These are phyloP conservation scores for Austroboletus olivaceoglutinosus DNA, from an alignment of 1,284 basidiomycete species.

Conservation along the genomic window DNA sequence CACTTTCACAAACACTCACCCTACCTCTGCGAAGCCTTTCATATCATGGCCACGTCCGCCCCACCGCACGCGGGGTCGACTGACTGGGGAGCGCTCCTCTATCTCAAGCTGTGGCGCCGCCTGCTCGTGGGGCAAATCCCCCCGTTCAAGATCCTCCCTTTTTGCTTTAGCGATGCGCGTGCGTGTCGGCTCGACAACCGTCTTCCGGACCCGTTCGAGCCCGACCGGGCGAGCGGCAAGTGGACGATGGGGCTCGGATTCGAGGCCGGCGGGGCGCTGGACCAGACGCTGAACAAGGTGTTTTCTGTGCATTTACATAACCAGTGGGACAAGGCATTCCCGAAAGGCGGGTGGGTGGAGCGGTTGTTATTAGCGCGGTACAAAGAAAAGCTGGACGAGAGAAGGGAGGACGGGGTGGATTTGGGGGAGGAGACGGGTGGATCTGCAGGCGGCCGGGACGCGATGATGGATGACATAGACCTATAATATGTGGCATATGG, in stretches of 20 bases:
- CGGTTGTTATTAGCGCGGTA: slow-evolving; percentile 67
- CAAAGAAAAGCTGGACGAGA: slow-evolving; percentile 40
- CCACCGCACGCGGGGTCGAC: slow-evolving; percentile 76
- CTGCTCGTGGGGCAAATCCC: slow-evolving; percentile 68
- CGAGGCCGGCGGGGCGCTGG: slow-evolving; percentile 64
- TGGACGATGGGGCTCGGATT: slow-evolving; percentile 60
- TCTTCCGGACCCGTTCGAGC: slow-evolving; percentile 84
- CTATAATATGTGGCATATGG: background rate
- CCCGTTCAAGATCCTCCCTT: slow-evolving; percentile 89
- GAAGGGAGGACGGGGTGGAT: background rate
- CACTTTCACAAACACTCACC: slow-evolving; percentile 86
- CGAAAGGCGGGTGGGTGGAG: slow-evolving; percentile 77
- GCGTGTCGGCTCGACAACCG: slow-evolving; percentile 87
- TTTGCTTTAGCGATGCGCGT: slow-evolving; percentile 88
- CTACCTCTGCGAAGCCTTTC: slow-evolving; percentile 93
- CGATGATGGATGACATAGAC: background rate
- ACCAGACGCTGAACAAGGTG: slow-evolving; percentile 63
- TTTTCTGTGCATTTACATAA: slow-evolving; percentile 92
- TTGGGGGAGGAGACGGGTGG: background rate
- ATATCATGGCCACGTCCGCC: slow-evolving; percentile 75
- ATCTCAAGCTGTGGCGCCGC: slow-evolving; percentile 86
- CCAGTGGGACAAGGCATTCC: slow-evolving; percentile 87
- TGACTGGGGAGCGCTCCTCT: slow-evolving; percentile 90
- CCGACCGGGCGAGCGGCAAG: slow-evolving; percentile 38
- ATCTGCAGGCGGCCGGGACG: background rate